Evolutionary conservation across 1,284 basidiomycete species (phyloP).

Genomic region (Cryptococcus deneoformans): DNA sequence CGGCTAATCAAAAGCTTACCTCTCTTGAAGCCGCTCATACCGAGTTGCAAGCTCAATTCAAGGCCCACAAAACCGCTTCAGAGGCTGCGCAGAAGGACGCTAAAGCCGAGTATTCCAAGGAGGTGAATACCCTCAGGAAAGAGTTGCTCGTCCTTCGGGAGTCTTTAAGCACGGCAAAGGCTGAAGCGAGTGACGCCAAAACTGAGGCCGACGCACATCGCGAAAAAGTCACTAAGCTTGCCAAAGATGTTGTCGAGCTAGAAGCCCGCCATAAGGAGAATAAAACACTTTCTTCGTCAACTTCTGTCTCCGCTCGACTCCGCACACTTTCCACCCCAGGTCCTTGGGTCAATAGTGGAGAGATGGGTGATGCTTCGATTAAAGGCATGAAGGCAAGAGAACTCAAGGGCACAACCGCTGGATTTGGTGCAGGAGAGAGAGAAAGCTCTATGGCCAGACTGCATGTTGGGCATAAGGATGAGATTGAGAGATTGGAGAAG

Average conservation of each 20-base stretch:
- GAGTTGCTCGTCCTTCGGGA: slow-evolving; percentile 10
- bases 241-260: slow-evolving; percentile 5
- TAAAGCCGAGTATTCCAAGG: slow-evolving; percentile 6
- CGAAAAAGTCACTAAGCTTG: slow-evolving; percentile 2
- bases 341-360: slow-evolving; percentile 7
- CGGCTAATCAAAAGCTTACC: background rate
- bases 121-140: slow-evolving; percentile 6
- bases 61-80: background rate
- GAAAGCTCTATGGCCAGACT: slow-evolving; percentile 5
- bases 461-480: slow-evolving; percentile 22
- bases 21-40: background rate
- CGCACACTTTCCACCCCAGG: slow-evolving; percentile 12
- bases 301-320: slow-evolving; percentile 4
- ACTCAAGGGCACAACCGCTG: slow-evolving; percentile 3
- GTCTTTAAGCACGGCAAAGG: background rate
- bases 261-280: slow-evolving; percentile 1
- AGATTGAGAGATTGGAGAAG: slow-evolving; percentile 43
- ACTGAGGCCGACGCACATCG: slow-evolving; percentile 3
- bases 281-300: slow-evolving; percentile 6
- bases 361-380: slow-evolving; percentile 1
- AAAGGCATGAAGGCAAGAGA: slow-evolving; percentile 2
- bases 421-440: slow-evolving; percentile 2
- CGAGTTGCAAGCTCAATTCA: background rate
- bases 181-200: slow-evolving; percentile 1
- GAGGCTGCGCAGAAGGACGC: slow-evolving; percentile 1